Base-by-base conservation (phyloP, 1,284 basidiomycete species). In the Ceratobasidium sp. region DNA sequence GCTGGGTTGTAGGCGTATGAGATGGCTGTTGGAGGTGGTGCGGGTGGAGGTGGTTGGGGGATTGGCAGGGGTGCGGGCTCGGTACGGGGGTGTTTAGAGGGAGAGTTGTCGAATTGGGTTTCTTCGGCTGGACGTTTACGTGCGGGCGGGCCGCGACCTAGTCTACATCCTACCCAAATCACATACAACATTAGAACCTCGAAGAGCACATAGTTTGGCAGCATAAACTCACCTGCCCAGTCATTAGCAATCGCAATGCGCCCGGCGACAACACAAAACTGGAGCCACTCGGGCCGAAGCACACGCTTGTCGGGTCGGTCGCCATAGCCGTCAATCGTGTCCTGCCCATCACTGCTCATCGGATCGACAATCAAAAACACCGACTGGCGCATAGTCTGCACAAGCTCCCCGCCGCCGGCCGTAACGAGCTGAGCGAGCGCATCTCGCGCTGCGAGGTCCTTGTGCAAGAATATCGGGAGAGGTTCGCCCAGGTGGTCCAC, bases 301-400 rank as follows among this genome's bases (percentile, higher is more conserved):
- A 71, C 68, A 8, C 68, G 53, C 28, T 71, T 71, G 68, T 71
- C 68, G 11, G 68, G 54, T 1, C 68, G 53, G 39, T 71, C 68
- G 26, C 68, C 68, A 31, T 71, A 71, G 3, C 68, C 68, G 68
- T 71, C 68, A 8, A 71, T 71, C 5, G 68, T 60, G 39, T 71
- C 68, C 28, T 71, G 68, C 11, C 68, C 68, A 28, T 71, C 68
- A 8, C 51, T 58, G 20, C 51, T 37, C 23, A 60, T 33, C 3
- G 68, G 68, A 23, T 71, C 68, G 68, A 71, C 68, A 39, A 71
- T 71, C 23, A 71, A 54, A 49, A 39, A 71, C 39, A 71, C 68
- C 5, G 68, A 53, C 26, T 71, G 68, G 54, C 68, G 68, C 68
- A 71, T 71, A 3, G 68, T 71, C 13, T 37, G 53, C 3, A 54